A percentile compares a stretch with the other conserved stretches of the same genome.
Conservation (phyloP, 305 asterid species). For the Ruellia speciosa region DNA sequence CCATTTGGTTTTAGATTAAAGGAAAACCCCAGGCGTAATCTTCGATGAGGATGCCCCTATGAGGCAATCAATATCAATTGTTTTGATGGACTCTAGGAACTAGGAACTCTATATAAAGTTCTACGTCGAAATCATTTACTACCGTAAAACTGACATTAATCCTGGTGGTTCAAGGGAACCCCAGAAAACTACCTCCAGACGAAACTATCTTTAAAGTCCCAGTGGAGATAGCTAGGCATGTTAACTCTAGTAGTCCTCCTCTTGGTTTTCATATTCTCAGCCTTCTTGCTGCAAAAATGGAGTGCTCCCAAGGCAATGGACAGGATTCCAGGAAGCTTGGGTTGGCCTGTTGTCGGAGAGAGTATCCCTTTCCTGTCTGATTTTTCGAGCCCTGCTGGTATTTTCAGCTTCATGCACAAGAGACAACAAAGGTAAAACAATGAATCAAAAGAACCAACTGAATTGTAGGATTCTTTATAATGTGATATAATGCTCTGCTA, state of each 20-base stretch:
- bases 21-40: conserved; percentile 8
- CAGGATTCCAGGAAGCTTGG: conserved; percentile 59
- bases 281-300: conserved; percentile 32
- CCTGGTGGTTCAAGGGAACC: neutral
- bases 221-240: conserved; percentile 16
- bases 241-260: conserved; percentile 28
- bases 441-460: neutral
- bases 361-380: conserved; percentile 56
- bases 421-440: conserved; percentile 54
- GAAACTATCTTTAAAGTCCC: neutral
- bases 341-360: conserved; percentile 79
- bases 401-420: conserved; percentile 61
- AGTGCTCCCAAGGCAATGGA: conserved; percentile 50
- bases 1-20: conserved; percentile 8
- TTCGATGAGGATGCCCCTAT: conserved; percentile 4
- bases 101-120: too few relatives aligned
- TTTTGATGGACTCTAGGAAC: conserved; percentile 7
- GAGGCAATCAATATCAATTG: neutral
- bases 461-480: neutral
- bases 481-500: conserved; percentile 7
- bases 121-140: too few relatives aligned
- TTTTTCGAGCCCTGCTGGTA: conserved; percentile 58
- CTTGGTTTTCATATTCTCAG: conserved; percentile 30
- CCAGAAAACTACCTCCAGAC: neutral
- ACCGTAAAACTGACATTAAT: too few relatives aligned